These are phyloP conservation scores for Exsudoporus frostii DNA, from an alignment of 768 basidiomycete species.

Conservation along the genomic window DNA sequence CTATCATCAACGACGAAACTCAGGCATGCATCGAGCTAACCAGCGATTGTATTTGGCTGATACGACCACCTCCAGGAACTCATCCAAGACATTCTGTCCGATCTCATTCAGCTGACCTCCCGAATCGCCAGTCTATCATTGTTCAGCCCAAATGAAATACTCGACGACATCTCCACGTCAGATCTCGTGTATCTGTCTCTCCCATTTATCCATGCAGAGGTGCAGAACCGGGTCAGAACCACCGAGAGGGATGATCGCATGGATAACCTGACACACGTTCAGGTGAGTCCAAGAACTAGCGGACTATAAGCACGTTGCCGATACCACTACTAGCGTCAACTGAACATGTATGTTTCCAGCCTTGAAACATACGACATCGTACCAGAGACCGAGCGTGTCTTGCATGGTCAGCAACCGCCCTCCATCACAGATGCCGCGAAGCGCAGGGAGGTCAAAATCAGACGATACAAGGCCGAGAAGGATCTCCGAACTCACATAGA, in stretches of 20 bases:
- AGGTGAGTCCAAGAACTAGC: slow-evolving; percentile 44
- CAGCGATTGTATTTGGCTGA: slow-evolving; percentile 5
- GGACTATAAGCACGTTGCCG: neutral
- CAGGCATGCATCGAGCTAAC: slow-evolving; percentile 35
- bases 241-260: slow-evolving; percentile 58
- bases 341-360: slow-evolving; percentile 44
- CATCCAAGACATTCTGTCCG: slow-evolving; percentile 49
- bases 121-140: slow-evolving; percentile 61
- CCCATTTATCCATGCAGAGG: slow-evolving; percentile 64
- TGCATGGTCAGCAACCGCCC: slow-evolving; percentile 50
- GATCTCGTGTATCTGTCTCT: slow-evolving; percentile 76
- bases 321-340: slow-evolving; percentile 41
- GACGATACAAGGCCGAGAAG: slow-evolving; percentile 85
- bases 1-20: slow-evolving; percentile 43
- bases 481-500: slow-evolving; percentile 69
- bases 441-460: slow-evolving; percentile 85
- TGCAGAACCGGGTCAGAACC: slow-evolving; percentile 57
- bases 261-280: slow-evolving; percentile 47
- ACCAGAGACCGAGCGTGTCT: slow-evolving; percentile 52
- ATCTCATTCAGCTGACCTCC: slow-evolving; percentile 52
- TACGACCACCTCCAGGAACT: slow-evolving; percentile 46
- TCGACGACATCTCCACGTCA: slow-evolving; percentile 78
- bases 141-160: slow-evolving; percentile 79
- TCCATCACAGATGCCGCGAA: slow-evolving; percentile 61
- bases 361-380: slow-evolving; percentile 68